A percentile compares a stretch with the other conserved stretches of the same genome.
These are phyloP conservation scores for Eleusine coracana DNA, from an alignment of 176 grass and related monocot genomes.

Conservation along the genomic window DNA sequence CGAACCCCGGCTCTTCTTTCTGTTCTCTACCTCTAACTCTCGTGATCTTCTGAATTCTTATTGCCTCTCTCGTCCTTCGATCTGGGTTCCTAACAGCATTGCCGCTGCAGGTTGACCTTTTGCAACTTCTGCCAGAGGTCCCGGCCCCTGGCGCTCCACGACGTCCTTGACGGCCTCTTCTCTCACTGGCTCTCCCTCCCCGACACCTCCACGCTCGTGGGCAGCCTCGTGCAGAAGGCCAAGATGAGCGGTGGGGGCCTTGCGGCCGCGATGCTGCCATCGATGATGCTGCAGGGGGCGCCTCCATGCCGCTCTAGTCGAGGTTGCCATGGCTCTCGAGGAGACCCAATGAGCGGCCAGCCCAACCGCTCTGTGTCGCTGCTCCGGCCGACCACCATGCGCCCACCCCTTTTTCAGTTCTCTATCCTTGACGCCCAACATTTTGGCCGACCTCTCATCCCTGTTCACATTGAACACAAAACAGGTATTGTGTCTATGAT, in stretches of 20 bases:
- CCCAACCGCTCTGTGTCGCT: conserved; percentile 59
- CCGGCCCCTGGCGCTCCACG: conserved; percentile 47
- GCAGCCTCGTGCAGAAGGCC: conserved; percentile 58
- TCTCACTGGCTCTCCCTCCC: conserved; percentile 86
- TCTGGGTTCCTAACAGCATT: too few species aligned
- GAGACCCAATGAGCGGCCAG: conserved; percentile 49
- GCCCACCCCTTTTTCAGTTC: too few species aligned
- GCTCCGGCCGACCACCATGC: conserved; percentile 57
- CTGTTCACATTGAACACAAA: too few species aligned
- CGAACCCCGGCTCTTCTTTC: too few species aligned
- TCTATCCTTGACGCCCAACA: too few species aligned
- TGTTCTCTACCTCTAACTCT: too few species aligned
- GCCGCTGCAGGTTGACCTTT: conserved; percentile 61
- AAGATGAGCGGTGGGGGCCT: conserved; percentile 38
- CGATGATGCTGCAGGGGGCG: conserved; percentile 76
- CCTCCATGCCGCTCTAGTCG: conserved; percentile 78
- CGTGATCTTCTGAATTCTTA: too few species aligned
- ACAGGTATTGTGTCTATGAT: too few species aligned
- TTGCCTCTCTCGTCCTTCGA: too few species aligned
- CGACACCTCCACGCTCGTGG: conserved; percentile 65
- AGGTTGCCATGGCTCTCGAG: conserved; percentile 73
- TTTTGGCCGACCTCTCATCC: too few species aligned
- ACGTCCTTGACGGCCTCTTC: conserved; percentile 73
- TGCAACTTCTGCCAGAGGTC: conserved; percentile 59
- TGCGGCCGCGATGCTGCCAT: conserved; percentile 34